These are phyloP conservation scores for Fusarium sp. DNA, from an alignment of 2,329 filamentous ascomycete genomes.

Conservation along the genomic window DNA sequence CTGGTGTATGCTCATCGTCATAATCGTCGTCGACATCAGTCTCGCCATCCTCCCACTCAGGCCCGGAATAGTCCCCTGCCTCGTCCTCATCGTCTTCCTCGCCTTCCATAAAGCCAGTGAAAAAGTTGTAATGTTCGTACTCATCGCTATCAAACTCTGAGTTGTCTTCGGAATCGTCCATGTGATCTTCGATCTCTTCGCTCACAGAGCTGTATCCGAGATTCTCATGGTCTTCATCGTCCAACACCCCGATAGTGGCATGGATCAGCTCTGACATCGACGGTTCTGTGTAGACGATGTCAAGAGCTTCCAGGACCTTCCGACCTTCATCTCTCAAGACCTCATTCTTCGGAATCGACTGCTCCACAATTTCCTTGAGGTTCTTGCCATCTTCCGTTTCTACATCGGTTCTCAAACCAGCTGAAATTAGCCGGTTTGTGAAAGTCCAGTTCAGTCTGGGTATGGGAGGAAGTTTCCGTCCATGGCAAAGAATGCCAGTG, in stretches of 20 bases:
- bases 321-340: constrained; percentile 36
- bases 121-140: constrained; percentile 18
- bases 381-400: constrained; percentile 33
- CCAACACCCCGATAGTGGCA: background rate
- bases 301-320: constrained; percentile 42
- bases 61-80: constrained; percentile 9
- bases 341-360: constrained; percentile 37
- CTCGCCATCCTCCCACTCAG: constrained; percentile 14
- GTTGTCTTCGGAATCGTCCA: constrained; percentile 25
- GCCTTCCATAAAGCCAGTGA: constrained; percentile 15
- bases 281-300: constrained; percentile 42
- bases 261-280: constrained; percentile 1
- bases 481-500: constrained; percentile 7
- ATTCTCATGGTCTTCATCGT: constrained; percentile 9
- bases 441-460: constrained; percentile 45
- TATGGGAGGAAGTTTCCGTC: background rate
- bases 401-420: constrained; percentile 44
- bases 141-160: constrained; percentile 28
- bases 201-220: constrained; percentile 28
- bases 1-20: constrained; percentile 26
- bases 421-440: constrained; percentile 37
- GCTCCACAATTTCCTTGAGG: constrained; percentile 39
- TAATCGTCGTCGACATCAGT: constrained; percentile 40
- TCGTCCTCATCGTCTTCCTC: constrained; percentile 23
- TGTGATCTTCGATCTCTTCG: constrained; percentile 33